Conservation (phyloP, 345 rosid species). For the Citrus unshiu region DNA sequence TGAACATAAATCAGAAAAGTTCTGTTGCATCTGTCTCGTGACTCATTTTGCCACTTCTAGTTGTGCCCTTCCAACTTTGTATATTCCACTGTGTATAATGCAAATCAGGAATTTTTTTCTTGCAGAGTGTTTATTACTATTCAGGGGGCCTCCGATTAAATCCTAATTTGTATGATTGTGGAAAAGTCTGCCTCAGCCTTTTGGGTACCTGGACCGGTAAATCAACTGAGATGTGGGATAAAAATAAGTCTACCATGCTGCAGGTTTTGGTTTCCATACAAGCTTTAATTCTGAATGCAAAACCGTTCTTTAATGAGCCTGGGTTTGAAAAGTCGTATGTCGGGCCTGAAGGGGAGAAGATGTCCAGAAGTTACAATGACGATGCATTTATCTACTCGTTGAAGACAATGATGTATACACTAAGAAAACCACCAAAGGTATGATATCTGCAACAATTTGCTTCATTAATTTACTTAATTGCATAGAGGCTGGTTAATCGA, state of each 20-base stretch:
- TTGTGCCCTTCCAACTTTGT: neutral
- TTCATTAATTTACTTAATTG: neutral
- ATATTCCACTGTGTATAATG: neutral
- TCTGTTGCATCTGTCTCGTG: too few species aligned
- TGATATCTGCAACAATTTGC: neutral
- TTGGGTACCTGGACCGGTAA: constrained; percentile 61
- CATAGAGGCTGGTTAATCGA: neutral
- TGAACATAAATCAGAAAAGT: too few species aligned
- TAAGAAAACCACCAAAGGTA: constrained; percentile 58
- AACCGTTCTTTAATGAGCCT: constrained; percentile 61
- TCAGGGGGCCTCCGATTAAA: constrained; percentile 61
- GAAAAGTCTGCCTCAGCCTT: constrained; percentile 66
- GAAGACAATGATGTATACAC: constrained; percentile 56
- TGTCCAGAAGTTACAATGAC: constrained; percentile 41
- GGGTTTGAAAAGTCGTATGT: constrained; percentile 33
- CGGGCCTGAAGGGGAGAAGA: constrained; percentile 31
- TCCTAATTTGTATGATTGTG: constrained; percentile 57
- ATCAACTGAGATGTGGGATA: constrained; percentile 47
- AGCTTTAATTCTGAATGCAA: constrained; percentile 47
- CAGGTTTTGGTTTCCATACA: constrained; percentile 65
- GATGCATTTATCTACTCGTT: constrained; percentile 38
- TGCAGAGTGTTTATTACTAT: constrained; percentile 53
- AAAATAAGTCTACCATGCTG: constrained; percentile 54
- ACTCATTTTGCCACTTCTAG: neutral
- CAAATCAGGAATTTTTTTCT: constrained; percentile 5